Evolutionary conservation across 75 land plant genomes (phyloP).

Genomic region (Selaginella moellendorffii): DNA sequence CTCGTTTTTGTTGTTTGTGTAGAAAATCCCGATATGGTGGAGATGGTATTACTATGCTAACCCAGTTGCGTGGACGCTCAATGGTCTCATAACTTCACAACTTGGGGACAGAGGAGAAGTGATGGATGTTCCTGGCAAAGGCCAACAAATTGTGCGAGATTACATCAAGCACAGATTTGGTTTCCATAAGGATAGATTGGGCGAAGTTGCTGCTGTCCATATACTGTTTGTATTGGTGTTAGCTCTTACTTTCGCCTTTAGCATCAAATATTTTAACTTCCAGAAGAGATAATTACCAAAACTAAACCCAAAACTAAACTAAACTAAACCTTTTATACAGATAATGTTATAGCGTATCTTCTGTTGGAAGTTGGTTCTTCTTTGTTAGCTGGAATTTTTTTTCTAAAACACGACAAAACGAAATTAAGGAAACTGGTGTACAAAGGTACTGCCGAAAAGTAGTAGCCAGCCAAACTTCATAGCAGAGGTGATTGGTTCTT

Average conservation of each 20-base stretch:
- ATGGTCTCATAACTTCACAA: neutral
- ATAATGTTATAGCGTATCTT: neutral
- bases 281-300: neutral
- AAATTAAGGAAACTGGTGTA: no score
- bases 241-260: neutral
- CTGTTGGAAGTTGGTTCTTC: no score
- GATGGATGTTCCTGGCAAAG: neutral
- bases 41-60: neutral
- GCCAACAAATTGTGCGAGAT: neutral
- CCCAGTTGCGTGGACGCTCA: neutral
- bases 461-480: no score
- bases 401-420: no score
- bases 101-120: neutral
- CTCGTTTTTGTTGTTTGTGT: neutral
- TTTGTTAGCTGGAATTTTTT: no score
- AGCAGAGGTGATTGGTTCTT: no score
- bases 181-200: neutral
- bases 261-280: neutral
- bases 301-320: neutral
- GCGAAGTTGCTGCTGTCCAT: neutral
- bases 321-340: neutral
- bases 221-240: neutral
- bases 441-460: no score
- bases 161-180: neutral
- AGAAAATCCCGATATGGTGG: conserved; percentile 9